phyloP scores from a whole-genome alignment of 2,329 filamentous ascomycete genomes.

The Stagonosporopsis tanaceti region DNA sequence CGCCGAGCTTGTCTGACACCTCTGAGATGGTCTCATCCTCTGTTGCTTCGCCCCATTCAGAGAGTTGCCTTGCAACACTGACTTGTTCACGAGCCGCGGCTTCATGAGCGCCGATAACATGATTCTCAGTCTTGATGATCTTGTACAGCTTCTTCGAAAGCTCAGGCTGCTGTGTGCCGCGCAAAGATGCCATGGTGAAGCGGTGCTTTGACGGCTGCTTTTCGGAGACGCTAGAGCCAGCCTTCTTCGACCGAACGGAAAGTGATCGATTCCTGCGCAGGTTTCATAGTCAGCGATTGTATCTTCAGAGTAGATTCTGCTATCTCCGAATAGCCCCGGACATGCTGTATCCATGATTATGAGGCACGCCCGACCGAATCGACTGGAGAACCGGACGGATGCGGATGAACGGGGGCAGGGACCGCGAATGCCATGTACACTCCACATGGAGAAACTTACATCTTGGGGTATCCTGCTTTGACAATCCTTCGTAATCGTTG shows the following conservation, averaged over 20 bases:
- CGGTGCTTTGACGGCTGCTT: slow-evolving; percentile 65
- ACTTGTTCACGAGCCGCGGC: slow-evolving; percentile 83
- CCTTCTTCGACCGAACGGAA: slow-evolving; percentile 74
- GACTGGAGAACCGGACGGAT: not conserved
- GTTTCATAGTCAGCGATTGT: slow-evolving; percentile 41
- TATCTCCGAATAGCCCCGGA: not conserved
- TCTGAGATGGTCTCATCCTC: slow-evolving; percentile 87
- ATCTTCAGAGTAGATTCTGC: slow-evolving; percentile 19
- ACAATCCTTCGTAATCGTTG: slow-evolving; percentile 18
- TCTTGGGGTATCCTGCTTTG: not conserved
- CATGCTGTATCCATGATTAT: not conserved
- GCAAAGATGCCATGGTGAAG: slow-evolving; percentile 87
- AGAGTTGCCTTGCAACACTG: slow-evolving; percentile 86
- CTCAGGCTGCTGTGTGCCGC: slow-evolving; percentile 84
- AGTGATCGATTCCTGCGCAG: slow-evolving; percentile 72
- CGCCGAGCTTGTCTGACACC: slow-evolving; percentile 93
- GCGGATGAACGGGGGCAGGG: not conserved
- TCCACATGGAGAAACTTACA: slow-evolving; percentile 5
- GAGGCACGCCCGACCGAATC: not conserved
- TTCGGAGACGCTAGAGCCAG: slow-evolving; percentile 52
- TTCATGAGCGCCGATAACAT: slow-evolving; percentile 84
- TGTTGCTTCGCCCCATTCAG: slow-evolving; percentile 95
- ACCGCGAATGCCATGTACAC: not conserved
- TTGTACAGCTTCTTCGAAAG: slow-evolving; percentile 87
- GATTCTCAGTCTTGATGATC: slow-evolving; percentile 95